Conservation (phyloP, 768 basidiomycete species). For the Calocera viscosa region DNA sequence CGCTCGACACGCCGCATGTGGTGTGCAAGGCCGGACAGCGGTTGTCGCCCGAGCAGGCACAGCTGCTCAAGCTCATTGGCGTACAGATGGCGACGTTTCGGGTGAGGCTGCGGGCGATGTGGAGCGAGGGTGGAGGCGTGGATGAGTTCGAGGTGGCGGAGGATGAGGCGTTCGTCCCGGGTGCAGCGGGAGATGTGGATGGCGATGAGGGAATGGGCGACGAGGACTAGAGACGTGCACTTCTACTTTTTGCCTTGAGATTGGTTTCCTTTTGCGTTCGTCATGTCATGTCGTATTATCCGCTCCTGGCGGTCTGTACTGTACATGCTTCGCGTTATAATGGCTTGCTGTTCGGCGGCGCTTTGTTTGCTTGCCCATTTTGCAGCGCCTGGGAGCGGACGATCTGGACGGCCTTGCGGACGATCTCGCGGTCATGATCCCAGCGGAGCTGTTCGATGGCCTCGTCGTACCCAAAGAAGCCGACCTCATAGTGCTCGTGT, state of each 20-base stretch:
- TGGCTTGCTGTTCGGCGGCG: not conserved
- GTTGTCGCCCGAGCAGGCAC: conserved; percentile 45
- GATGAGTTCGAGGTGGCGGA: conserved; percentile 34
- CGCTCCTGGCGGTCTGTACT: not conserved
- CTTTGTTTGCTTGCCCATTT: not conserved
- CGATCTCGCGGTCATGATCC: conserved; percentile 4
- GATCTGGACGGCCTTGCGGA: not conserved
- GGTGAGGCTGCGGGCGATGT: conserved; percentile 55
- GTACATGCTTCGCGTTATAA: not conserved
- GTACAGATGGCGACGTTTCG: conserved; percentile 78
- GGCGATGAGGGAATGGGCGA: conserved; percentile 4
- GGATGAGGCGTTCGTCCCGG: conserved; percentile 1
- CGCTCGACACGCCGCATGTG: conserved; percentile 62
- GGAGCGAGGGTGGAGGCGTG: conserved; percentile 55
- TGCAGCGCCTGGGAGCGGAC: not conserved
- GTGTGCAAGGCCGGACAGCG: conserved; percentile 44
- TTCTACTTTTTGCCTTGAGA: not conserved
- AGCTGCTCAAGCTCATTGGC: conserved; percentile 82
- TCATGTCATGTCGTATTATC: not conserved
- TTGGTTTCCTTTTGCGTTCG: not conserved
- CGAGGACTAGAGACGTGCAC: conserved; percentile 2
- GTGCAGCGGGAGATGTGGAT: too few relatives aligned
- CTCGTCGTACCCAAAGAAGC: conserved; percentile 5
- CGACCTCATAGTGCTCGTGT: conserved; percentile 6
- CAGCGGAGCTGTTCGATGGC: not conserved